phyloP scores from a whole-genome alignment of 2,329 filamentous ascomycete genomes.

The Paracoccidioides lutzii region DNA sequence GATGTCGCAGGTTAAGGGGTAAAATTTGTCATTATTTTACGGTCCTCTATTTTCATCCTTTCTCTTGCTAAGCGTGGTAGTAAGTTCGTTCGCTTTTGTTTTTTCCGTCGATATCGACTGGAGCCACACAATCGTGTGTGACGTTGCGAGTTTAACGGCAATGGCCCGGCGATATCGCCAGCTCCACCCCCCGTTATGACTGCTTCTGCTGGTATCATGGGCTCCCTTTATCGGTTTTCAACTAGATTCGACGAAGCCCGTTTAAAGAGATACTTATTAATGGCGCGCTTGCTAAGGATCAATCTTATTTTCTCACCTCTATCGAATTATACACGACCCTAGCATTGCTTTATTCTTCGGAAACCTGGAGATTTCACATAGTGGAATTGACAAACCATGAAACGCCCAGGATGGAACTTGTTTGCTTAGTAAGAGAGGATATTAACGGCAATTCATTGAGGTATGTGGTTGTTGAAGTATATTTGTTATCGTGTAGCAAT shows the following conservation, averaged over 20 bases:
- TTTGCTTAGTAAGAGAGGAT: not conserved
- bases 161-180: constrained; percentile 18
- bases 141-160: constrained; percentile 13
- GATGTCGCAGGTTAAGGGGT: constrained; percentile 14
- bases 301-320: not conserved
- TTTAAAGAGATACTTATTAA: not conserved
- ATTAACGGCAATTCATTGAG: too few relatives aligned
- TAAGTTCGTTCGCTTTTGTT: constrained; percentile 7
- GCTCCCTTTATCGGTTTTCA: not conserved
- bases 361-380: not conserved
- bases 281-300: not conserved
- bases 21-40: constrained; percentile 1
- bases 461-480: not conserved
- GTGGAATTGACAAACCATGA: not conserved
- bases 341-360: too few relatives aligned
- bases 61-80: constrained; percentile 8
- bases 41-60: not conserved
- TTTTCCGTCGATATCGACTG: constrained; percentile 14
- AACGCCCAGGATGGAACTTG: not conserved
- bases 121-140: constrained; percentile 13
- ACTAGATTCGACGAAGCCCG: not conserved
- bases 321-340: too few relatives aligned
- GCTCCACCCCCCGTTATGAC: constrained; percentile 17
- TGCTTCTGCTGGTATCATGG: constrained; percentile 9
- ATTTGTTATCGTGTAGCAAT: too few relatives aligned